Conservation (phyloP, 2,329 filamentous ascomycete genomes). For the Aspergillus tubingensis region DNA sequence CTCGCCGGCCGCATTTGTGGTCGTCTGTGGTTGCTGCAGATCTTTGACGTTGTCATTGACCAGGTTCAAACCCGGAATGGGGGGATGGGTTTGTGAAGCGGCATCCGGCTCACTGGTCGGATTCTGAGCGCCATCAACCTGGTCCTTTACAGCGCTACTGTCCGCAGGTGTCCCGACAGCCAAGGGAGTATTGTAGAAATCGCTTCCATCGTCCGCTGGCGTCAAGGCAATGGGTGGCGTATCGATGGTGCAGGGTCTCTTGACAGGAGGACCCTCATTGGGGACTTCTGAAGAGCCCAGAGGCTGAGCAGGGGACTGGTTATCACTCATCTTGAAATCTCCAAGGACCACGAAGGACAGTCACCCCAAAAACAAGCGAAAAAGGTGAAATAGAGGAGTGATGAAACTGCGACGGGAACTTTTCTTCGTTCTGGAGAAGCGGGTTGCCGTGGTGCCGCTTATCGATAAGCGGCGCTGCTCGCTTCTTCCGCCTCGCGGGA, state of each 20-base stretch:
- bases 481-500: neutral
- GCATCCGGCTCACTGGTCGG: conserved; percentile 17
- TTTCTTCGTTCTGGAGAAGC: conserved; percentile 1
- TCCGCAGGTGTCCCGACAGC: conserved; percentile 31
- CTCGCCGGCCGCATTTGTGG: neutral
- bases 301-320: neutral
- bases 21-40: conserved; percentile 11
- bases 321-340: neutral
- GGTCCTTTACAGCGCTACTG: conserved; percentile 2
- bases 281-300: neutral
- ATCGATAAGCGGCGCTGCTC: conserved; percentile 8
- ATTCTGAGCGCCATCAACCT: conserved; percentile 5
- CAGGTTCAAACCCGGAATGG: conserved; percentile 42
- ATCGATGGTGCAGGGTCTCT: conserved; percentile 31
- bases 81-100: conserved; percentile 22
- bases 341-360: neutral
- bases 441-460: conserved; percentile 3
- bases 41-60: conserved; percentile 28
- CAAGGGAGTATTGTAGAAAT: conserved; percentile 46
- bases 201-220: conserved; percentile 40
- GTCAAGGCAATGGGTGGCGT: conserved; percentile 34
- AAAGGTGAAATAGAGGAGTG: neutral
- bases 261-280: conserved; percentile 26
- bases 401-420: neutral
- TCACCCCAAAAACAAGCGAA: neutral